Evolutionary conservation across 225 moss, liverwort and hornwort species (phyloP).

Genomic region (Marchantia polymorpha): DNA sequence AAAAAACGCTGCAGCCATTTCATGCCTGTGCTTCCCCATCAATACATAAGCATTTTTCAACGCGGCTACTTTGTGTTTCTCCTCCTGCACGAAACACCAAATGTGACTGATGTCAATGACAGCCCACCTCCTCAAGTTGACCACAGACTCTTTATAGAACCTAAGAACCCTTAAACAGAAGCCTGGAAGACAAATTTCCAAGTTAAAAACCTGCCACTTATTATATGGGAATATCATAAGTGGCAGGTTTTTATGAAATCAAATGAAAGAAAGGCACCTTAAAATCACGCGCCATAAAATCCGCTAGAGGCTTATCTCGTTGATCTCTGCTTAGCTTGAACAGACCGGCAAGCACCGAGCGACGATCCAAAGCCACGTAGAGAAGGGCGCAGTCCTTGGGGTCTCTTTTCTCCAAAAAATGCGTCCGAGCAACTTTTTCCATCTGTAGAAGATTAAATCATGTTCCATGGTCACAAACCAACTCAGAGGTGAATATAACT

Average conservation of each 20-base stretch:
- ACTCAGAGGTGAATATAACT: background rate
- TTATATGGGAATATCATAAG: background rate
- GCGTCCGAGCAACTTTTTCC: slow-evolving; percentile 90
- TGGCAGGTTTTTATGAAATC: too few relatives aligned
- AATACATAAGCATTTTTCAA: slow-evolving; percentile 97
- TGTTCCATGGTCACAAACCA: background rate
- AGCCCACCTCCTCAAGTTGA: too few relatives aligned
- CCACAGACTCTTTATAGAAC: background rate
- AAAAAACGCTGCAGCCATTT: slow-evolving; percentile 91
- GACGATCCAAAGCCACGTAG: slow-evolving; percentile 88
- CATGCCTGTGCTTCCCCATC: slow-evolving; percentile 96
- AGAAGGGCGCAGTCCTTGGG: slow-evolving; percentile 95
- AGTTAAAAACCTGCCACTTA: background rate
- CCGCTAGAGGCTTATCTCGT: slow-evolving; percentile 75
- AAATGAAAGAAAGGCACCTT: slow-evolving; percentile 36
- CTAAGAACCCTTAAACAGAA: background rate
- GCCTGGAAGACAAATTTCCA: background rate
- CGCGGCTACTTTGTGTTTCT: slow-evolving; percentile 86
- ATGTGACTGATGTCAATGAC: background rate
- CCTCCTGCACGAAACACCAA: slow-evolving; percentile 54
- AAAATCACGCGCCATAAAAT: slow-evolving; percentile 87
- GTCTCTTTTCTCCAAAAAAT: slow-evolving; percentile 81
- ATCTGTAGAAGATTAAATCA: slow-evolving; percentile 32
- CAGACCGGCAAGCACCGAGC: slow-evolving; percentile 71
- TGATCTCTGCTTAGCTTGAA: slow-evolving; percentile 92